Evolutionary conservation across 352 stramenopile species (phyloP).

Genomic region (Thalassiosira pacifica): DNA sequence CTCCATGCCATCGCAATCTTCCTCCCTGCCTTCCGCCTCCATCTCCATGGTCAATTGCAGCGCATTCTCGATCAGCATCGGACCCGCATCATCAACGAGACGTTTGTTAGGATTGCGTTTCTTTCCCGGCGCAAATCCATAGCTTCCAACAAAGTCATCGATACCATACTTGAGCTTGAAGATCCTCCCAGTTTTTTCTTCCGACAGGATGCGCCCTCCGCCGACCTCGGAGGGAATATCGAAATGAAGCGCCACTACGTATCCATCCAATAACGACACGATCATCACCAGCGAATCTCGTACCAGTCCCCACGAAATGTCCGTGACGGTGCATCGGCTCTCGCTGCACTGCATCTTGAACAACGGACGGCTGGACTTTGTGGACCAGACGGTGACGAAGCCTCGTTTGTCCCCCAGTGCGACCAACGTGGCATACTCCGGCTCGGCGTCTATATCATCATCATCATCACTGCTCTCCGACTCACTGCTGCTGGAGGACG

Average conservation of each 20-base stretch:
- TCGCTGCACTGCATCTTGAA: conserved; percentile 87
- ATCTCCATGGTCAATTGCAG: conserved; percentile 81
- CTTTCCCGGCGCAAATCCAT: conserved; percentile 25
- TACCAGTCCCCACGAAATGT: conserved; percentile 77
- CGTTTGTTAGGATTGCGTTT: conserved; percentile 28
- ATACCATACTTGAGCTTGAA: conserved; percentile 85
- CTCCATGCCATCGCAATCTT: conserved; percentile 31
- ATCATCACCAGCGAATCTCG: conserved; percentile 71
- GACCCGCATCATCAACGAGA: conserved; percentile 68
- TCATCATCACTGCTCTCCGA: conserved; percentile 35
- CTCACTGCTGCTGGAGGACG: neutral
- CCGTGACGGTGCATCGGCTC: conserved; percentile 81
- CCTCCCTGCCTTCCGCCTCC: conserved; percentile 20
- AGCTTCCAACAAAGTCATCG: conserved; percentile 74
- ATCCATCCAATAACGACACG: conserved; percentile 83
- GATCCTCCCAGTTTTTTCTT: conserved; percentile 67
- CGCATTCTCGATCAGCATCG: conserved; percentile 84
- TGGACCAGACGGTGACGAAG: conserved; percentile 86
- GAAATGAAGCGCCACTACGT: conserved; percentile 80
- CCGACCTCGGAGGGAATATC: conserved; percentile 73
- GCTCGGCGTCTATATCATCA: conserved; percentile 68
- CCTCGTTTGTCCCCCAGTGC: conserved; percentile 82
- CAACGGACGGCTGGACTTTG: conserved; percentile 70
- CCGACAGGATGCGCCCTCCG: conserved; percentile 64
- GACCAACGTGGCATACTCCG: conserved; percentile 81